Evolutionary conservation across 2,329 filamentous ascomycete genomes (phyloP).

Genomic region (Pseudogymnoascus sp.): DNA sequence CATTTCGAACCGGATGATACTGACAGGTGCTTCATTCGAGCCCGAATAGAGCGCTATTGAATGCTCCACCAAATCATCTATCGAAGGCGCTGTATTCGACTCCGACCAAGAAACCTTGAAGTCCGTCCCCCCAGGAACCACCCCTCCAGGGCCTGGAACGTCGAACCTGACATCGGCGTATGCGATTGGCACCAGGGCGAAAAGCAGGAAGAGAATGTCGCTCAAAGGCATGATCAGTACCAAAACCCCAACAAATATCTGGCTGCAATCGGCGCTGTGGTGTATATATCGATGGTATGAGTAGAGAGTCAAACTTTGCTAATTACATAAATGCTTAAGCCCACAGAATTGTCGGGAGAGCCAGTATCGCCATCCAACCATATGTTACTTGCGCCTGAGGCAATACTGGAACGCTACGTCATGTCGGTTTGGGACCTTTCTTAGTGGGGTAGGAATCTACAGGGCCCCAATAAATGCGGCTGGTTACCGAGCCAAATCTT

Average conservation of each 20-base stretch:
- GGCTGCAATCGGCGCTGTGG: not conserved
- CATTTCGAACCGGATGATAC: constrained; percentile 13
- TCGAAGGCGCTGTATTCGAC: constrained; percentile 42
- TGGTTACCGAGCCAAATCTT: not conserved
- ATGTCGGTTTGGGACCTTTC: not conserved
- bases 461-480: not conserved
- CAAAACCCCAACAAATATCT: not conserved
- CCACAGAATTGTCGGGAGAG: constrained; percentile 2
- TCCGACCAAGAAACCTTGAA: constrained; percentile 54
- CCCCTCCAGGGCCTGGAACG: constrained; percentile 44
- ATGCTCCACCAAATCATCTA: constrained; percentile 48
- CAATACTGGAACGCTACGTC: constrained; percentile 4
- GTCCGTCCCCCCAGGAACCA: constrained; percentile 42
- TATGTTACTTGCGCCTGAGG: constrained; percentile 3
- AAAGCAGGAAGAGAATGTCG: not conserved
- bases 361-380: constrained; percentile 6
- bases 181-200: constrained; percentile 22
- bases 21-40: constrained; percentile 47
- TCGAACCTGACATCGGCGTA: constrained; percentile 41
- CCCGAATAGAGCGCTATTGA: constrained; percentile 55
- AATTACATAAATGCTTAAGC: not conserved
- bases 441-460: constrained; percentile 8
- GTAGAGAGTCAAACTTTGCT: constrained; percentile 7
- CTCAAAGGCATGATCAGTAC: not conserved
- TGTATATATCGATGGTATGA: not conserved